Evolutionary conservation across 2,329 filamentous ascomycete genomes (phyloP), one percentile per base, ranked within the genome.

Genomic region (Dryadomyces quercivorus): DNA sequence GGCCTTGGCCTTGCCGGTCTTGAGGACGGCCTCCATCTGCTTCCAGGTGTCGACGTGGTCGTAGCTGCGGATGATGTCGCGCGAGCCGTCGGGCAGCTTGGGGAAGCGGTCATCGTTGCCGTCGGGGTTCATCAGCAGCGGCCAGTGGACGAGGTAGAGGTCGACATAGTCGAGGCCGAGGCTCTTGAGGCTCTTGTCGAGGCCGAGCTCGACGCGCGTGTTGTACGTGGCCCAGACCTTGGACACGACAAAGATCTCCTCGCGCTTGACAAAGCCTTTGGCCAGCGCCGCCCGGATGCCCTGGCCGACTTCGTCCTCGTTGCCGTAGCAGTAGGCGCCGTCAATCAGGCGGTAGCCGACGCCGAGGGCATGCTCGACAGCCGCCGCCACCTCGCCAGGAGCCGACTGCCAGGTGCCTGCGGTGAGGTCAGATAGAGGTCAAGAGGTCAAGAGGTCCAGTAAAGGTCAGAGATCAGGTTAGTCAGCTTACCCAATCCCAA

Each of bases 221-320:
- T 85, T 84, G 72, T 86, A 91, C 51, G 86, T 88, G 64, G 82
- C 85, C 86, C 88, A 94, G 42, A 91, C 78, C 76, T 95, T 94
- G 63, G 84, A 88, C 54, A 88, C 86, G 56, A 94, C 80, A 70
- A 93, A 94, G 58, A 94, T 71, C 56, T 94, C 86, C 66, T 86
- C 80, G 58, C 88, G 80, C 76, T 84, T 86, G 62, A 86, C 73
- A 62, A 86, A 73, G 22, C 87, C 87, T 5, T 80, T 72, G 26
- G 72, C 75, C 63, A 92, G 81, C 34, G 85, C 88, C 55, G 86
- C 82, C 65, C 82, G 80, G 53, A 95, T 77, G 10, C 86, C 89
- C 65, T 83, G 73, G 59, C 89, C 89, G 16, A 94, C 88, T 67
- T 92, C 87, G 50, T 85, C 78, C 70, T 95, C 89, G 67, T 94